A percentile compares a stretch with the other conserved stretches of the same genome.
phyloP scores from a whole-genome alignment of 139 green algal species.

The Micromonas commoda region DNA sequence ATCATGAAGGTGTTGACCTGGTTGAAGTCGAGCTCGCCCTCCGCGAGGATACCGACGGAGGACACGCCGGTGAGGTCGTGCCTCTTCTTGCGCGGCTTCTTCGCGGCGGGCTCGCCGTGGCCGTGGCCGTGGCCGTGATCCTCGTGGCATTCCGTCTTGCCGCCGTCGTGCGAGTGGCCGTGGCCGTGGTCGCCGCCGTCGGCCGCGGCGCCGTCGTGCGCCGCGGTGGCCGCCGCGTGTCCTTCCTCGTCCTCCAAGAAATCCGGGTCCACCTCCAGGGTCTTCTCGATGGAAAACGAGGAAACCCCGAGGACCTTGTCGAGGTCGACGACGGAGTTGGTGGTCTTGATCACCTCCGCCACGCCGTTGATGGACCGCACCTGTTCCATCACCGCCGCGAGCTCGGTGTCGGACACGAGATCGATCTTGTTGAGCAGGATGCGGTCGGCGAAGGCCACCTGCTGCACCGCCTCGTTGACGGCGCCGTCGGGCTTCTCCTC shows the following conservation, averaged over 20 bases:
- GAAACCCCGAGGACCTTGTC: conserved; percentile 44
- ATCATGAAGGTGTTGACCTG: conserved; percentile 68
- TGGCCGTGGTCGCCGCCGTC: conserved; percentile 35
- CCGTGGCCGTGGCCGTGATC: conserved; percentile 42
- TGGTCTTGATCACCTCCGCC: conserved; percentile 48
- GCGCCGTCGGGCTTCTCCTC: conserved; percentile 71
- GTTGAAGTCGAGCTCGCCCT: conserved; percentile 47
- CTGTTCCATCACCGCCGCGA: conserved; percentile 17
- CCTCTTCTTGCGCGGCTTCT: neutral
- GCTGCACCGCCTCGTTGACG: conserved; percentile 67
- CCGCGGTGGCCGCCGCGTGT: neutral
- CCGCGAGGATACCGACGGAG: conserved; percentile 55
- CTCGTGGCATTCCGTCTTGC: conserved; percentile 29
- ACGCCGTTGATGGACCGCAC: conserved; percentile 41
- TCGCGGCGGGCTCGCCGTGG: conserved; percentile 13
- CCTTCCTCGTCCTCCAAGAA: conserved; percentile 45
- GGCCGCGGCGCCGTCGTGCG: conserved; percentile 5
- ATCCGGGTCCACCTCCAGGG: conserved; percentile 48
- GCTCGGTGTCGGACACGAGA: conserved; percentile 46
- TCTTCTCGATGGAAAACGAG: conserved; percentile 50
- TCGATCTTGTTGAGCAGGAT: conserved; percentile 74
- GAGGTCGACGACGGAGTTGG: conserved; percentile 45
- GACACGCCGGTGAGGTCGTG: conserved; percentile 45
- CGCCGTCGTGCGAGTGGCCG: conserved; percentile 18
- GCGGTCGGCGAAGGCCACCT: conserved; percentile 82